phyloP scores from a whole-genome alignment of 495 filamentous ascomycete species.

The Penicillium maclennaniae region DNA sequence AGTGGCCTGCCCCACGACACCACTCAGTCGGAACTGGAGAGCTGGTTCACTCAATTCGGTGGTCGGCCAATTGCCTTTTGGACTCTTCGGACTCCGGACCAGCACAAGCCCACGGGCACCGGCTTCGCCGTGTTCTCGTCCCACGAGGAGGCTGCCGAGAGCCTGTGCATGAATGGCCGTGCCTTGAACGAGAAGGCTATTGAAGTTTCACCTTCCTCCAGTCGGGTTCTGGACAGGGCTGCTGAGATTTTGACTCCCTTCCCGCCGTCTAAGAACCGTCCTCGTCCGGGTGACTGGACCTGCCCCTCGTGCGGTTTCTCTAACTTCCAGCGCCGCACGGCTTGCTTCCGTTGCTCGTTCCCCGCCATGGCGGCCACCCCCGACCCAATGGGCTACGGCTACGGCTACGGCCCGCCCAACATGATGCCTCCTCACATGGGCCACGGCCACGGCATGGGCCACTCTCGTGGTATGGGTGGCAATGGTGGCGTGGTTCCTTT shows the following conservation, averaged over 20 bases:
- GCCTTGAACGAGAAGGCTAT: slow-evolving; percentile 98
- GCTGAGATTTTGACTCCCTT: slow-evolving; percentile 94
- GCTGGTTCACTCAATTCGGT: slow-evolving; percentile 98
- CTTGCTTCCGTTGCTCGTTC: slow-evolving; percentile 98
- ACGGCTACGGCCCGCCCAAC: slow-evolving; percentile 69
- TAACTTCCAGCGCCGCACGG: slow-evolving; percentile 95
- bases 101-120: slow-evolving; percentile 96
- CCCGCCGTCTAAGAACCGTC: slow-evolving; percentile 96
- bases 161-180: slow-evolving; percentile 97
- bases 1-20: slow-evolving; percentile 96
- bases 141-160: slow-evolving; percentile 97
- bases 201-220: slow-evolving; percentile 95
- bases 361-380: slow-evolving; percentile 81
- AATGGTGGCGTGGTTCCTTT: slow-evolving; percentile 90
- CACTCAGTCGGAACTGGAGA: slow-evolving; percentile 95
- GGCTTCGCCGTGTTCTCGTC: slow-evolving; percentile 98
- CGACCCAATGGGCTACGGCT: slow-evolving; percentile 69
- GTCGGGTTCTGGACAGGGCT: slow-evolving; percentile 89
- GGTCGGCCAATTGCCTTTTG: slow-evolving; percentile 99
- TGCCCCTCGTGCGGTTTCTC: slow-evolving; percentile 83
- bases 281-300: slow-evolving; percentile 96
- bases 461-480: slow-evolving; percentile 67
- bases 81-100: slow-evolving; percentile 95
- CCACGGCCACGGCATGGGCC: slow-evolving; percentile 69
- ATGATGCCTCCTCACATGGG: slow-evolving; percentile 86